Percentiles rank a stretch among this genome's conserved stretches.
Conservation (phyloP, 1,284 basidiomycete species). For the Ganoderma multipileum region DNA sequence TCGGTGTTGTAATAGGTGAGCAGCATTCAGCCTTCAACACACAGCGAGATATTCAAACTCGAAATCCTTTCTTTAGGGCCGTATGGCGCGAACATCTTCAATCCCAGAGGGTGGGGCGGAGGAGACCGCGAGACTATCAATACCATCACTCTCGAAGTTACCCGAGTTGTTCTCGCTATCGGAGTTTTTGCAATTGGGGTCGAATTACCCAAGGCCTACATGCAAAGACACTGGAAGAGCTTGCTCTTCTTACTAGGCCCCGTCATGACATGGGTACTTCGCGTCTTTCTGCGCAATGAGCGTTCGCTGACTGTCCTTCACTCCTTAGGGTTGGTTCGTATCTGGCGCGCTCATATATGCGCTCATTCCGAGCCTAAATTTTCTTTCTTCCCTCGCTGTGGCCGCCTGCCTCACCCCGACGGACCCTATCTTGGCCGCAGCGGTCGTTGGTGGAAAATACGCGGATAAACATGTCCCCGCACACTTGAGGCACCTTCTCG, state of each 20-base stretch:
- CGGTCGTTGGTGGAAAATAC: conserved; percentile 96
- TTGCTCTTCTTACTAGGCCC: conserved; percentile 88
- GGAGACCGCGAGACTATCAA: conserved; percentile 61
- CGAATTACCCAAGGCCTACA: conserved; percentile 93
- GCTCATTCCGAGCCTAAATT: conserved; percentile 86
- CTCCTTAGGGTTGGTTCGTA: conserved; percentile 85
- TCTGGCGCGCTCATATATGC: conserved; percentile 90
- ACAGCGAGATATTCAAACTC: background rate
- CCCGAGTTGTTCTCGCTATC: conserved; percentile 95
- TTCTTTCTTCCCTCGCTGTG: conserved; percentile 87
- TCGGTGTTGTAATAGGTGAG: conserved; percentile 90
- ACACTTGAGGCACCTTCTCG: conserved; percentile 90
- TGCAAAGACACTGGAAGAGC: conserved; percentile 90
- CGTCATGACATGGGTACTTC: conserved; percentile 86
- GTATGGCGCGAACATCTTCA: conserved; percentile 85
- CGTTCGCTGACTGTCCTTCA: conserved; percentile 6
- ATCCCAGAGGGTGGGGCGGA: conserved; percentile 85
- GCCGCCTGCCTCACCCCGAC: conserved; percentile 97
- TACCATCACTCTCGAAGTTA: conserved; percentile 88
- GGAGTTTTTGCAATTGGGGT: conserved; percentile 99
- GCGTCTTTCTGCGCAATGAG: background rate
- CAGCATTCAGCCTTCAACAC: conserved; percentile 5
- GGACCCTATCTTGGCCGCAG: conserved; percentile 92
- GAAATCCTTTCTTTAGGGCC: conserved; percentile 61
- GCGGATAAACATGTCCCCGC: conserved; percentile 98